Conservation (phyloP, 2,329 filamentous ascomycete genomes). For the Orbilia blumenaviensis region DNA sequence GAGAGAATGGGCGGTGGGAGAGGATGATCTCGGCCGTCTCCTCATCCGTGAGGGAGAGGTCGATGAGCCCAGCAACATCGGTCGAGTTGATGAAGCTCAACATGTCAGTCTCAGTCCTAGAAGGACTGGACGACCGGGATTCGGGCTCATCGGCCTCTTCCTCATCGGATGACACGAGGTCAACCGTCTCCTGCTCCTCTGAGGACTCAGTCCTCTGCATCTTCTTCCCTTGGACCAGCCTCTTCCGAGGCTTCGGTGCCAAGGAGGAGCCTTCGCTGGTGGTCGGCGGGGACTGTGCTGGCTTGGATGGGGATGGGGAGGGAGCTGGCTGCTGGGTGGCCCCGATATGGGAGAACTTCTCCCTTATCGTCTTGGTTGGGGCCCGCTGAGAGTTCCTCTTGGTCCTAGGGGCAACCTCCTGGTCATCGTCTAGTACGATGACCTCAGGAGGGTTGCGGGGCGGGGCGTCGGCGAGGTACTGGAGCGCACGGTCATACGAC, state of each 20-base stretch:
- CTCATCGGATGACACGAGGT: slow-evolving; percentile 64
- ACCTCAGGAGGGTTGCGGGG: slow-evolving; percentile 53
- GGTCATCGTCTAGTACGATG: slow-evolving; percentile 57
- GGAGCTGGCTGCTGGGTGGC: slow-evolving; percentile 37
- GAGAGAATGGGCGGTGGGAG: slow-evolving; percentile 76
- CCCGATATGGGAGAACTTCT: slow-evolving; percentile 53
- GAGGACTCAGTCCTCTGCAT: slow-evolving; percentile 58
- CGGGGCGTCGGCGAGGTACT: slow-evolving; percentile 56
- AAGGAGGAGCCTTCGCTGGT: slow-evolving; percentile 58
- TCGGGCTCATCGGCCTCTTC: slow-evolving; percentile 61
- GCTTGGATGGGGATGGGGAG: slow-evolving; percentile 39
- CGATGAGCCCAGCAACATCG: slow-evolving; percentile 76
- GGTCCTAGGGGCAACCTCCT: slow-evolving; percentile 55
- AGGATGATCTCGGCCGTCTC: slow-evolving; percentile 75
- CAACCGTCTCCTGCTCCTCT: slow-evolving; percentile 60
- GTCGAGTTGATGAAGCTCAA: slow-evolving; percentile 86
- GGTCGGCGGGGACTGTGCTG: slow-evolving; percentile 1
- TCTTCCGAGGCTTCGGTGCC: slow-evolving; percentile 61
- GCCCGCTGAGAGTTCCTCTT: slow-evolving; percentile 30
- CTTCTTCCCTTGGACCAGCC: slow-evolving; percentile 59
- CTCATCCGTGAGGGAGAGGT: slow-evolving; percentile 79
- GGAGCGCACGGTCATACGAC: slow-evolving; percentile 57
- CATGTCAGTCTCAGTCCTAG: slow-evolving; percentile 67
- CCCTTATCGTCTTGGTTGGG: slow-evolving; percentile 49
- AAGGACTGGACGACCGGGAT: slow-evolving; percentile 52